Percentiles rank a stretch among this genome's conserved stretches.
These are phyloP conservation scores for Zymoseptoria ardabiliae DNA, from an alignment of 2,329 filamentous ascomycete species.

Conservation along the genomic window DNA sequence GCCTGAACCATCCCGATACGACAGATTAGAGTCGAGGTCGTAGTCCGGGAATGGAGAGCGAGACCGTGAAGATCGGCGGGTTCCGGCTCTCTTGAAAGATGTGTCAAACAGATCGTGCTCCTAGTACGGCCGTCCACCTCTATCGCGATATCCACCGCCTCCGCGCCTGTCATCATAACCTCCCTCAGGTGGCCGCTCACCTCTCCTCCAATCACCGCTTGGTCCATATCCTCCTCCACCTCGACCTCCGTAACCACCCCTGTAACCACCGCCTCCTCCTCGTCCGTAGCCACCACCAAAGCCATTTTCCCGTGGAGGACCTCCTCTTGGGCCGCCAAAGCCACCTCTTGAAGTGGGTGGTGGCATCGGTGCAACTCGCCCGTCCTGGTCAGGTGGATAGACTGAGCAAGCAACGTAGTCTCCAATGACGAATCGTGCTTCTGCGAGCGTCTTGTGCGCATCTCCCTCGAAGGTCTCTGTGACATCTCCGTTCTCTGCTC, in stretches of 20 bases:
- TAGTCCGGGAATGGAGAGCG: neutral
- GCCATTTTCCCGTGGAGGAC: conserved; percentile 23
- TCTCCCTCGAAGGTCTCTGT: conserved; percentile 44
- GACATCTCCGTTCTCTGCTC: conserved; percentile 30
- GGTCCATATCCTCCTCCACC: conserved; percentile 25
- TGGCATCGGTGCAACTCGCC: conserved; percentile 59
- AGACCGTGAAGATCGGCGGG: neutral
- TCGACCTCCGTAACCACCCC: conserved; percentile 15
- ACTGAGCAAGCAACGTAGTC: conserved; percentile 83
- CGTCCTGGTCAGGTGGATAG: conserved; percentile 65
- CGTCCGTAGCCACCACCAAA: conserved; percentile 23
- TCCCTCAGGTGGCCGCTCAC: conserved; percentile 30
- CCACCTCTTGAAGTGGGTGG: conserved; percentile 38
- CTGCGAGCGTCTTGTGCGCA: conserved; percentile 64
- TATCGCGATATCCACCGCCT: conserved; percentile 23
- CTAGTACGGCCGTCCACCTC: conserved; percentile 24
- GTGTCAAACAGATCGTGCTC: conserved; percentile 1
- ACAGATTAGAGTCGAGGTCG: neutral
- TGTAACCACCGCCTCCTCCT: conserved; percentile 16
- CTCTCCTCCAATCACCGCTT: conserved; percentile 34
- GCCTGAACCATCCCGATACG: neutral
- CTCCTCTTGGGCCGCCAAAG: conserved; percentile 32
- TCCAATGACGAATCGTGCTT: conserved; percentile 76
- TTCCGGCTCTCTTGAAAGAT: neutral
- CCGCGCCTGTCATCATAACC: conserved; percentile 18